Conservation (phyloP, 2,329 filamentous ascomycete species). For the Pseudofabraea citricarpa region DNA sequence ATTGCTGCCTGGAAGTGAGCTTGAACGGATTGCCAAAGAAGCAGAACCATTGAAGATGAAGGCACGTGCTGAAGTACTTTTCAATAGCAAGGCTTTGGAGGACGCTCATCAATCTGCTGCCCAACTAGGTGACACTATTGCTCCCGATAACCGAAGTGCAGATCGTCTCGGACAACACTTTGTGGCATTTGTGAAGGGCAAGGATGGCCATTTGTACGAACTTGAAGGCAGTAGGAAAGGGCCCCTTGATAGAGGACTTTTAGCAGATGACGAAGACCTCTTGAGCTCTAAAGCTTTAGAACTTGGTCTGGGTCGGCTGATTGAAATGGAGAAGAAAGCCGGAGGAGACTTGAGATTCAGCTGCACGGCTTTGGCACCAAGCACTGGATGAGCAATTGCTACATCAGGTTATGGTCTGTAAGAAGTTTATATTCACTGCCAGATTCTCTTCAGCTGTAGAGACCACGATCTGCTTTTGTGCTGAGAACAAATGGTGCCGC, state of each 20-base stretch:
- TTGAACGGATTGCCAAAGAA: slow-evolving; percentile 60
- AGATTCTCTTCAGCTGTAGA: too few species aligned
- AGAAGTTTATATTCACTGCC: too few species aligned
- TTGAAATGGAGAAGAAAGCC: slow-evolving; percentile 20
- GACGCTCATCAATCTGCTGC: slow-evolving; percentile 76
- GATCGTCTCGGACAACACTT: slow-evolving; percentile 90
- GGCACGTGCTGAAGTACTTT: slow-evolving; percentile 68
- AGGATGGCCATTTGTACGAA: slow-evolving; percentile 64
- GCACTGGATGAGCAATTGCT: slow-evolving; percentile 9
- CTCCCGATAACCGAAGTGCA: slow-evolving; percentile 61
- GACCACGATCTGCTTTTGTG: too few species aligned
- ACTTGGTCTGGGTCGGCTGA: slow-evolving; percentile 49
- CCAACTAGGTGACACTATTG: slow-evolving; percentile 67
- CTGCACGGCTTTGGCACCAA: slow-evolving; percentile 22
- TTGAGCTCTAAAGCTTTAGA: slow-evolving; percentile 71
- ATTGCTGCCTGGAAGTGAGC: slow-evolving; percentile 24
- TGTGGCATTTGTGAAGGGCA: slow-evolving; percentile 82
- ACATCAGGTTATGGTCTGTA: too few species aligned
- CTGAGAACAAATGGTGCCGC: too few species aligned
- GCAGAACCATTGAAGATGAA: slow-evolving; percentile 63
- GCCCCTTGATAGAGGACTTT: slow-evolving; percentile 34
- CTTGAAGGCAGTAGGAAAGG: slow-evolving; percentile 65
- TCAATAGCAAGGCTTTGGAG: slow-evolving; percentile 71
- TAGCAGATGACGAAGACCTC: slow-evolving; percentile 62
- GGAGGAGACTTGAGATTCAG: slow-evolving; percentile 26